Evolutionary conservation across 2,329 filamentous ascomycete species (phyloP).

Genomic region (Paramyrothecium sp.): DNA sequence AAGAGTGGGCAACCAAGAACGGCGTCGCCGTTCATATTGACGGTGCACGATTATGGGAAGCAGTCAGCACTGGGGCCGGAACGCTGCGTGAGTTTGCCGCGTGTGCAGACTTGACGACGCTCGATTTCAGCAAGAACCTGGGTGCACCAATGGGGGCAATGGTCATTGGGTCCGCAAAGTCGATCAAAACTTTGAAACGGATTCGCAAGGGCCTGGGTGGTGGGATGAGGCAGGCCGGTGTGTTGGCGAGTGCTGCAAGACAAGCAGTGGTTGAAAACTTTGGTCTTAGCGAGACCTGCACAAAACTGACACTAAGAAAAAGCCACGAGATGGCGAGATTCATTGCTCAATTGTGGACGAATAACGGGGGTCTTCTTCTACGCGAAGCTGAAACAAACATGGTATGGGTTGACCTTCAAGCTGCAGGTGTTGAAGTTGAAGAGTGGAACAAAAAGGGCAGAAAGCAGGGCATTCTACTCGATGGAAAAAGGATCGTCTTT

Average conservation of each 20-base stretch:
- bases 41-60: constrained; percentile 52
- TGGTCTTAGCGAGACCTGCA: constrained; percentile 43
- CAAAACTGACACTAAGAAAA: constrained; percentile 32
- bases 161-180: constrained; percentile 41
- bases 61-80: constrained; percentile 40
- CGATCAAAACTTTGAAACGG: constrained; percentile 70
- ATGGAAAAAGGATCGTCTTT: neutral
- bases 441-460: neutral
- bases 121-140: constrained; percentile 53
- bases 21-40: constrained; percentile 48
- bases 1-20: constrained; percentile 56
- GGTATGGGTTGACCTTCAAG: constrained; percentile 58
- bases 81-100: constrained; percentile 38
- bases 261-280: constrained; percentile 82
- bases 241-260: constrained; percentile 72
- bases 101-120: constrained; percentile 57
- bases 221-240: constrained; percentile 72
- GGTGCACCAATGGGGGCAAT: constrained; percentile 52
- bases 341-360: constrained; percentile 62
- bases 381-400: constrained; percentile 74
- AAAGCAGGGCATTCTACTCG: neutral
- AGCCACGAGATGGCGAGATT: constrained; percentile 56
- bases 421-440: neutral
- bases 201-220: constrained; percentile 80
- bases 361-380: constrained; percentile 61